phyloP scores from a whole-genome alignment of 2,329 filamentous ascomycete genomes.

The Gliomastix tumulicola region DNA sequence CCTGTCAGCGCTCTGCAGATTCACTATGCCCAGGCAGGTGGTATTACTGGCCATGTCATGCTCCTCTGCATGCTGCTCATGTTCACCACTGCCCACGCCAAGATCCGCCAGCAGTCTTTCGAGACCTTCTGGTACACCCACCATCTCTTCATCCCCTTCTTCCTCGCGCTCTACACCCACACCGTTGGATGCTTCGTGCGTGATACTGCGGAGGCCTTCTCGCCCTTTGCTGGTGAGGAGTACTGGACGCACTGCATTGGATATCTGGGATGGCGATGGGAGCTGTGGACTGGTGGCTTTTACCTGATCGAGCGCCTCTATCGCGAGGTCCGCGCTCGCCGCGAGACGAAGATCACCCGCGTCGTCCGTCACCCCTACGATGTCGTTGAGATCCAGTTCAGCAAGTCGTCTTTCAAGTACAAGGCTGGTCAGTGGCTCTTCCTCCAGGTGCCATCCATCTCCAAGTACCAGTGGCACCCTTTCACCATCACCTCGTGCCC shows the following conservation, averaged over 20 bases:
- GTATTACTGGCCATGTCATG: conserved; percentile 96
- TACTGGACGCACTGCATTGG: conserved; percentile 95
- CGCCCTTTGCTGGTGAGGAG: conserved; percentile 72
- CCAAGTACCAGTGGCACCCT: conserved; percentile 90
- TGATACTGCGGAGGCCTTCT: conserved; percentile 63
- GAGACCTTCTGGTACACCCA: conserved; percentile 99
- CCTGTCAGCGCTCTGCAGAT: conserved; percentile 78
- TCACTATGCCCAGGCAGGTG: conserved; percentile 82
- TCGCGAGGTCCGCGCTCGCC: conserved; percentile 78
- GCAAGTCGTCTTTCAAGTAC: conserved; percentile 94
- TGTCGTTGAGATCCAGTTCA: conserved; percentile 94
- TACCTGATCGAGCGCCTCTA: conserved; percentile 87
- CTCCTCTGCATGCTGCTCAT: conserved; percentile 98
- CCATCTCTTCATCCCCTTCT: conserved; percentile 94
- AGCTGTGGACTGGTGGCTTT: conserved; percentile 75
- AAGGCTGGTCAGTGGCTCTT: conserved; percentile 98
- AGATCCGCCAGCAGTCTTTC: conserved; percentile 93
- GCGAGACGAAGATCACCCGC: conserved; percentile 82
- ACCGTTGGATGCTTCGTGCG: conserved; percentile 95
- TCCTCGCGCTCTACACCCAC: conserved; percentile 91
- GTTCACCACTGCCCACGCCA: conserved; percentile 90
- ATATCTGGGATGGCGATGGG: conserved; percentile 96
- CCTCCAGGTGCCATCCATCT: conserved; percentile 85
- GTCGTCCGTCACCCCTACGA: conserved; percentile 96
- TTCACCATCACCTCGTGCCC: conserved; percentile 99